Percentiles rank a stretch among this genome's conserved stretches.
Evolutionary conservation across 2,329 filamentous ascomycete genomes (phyloP).

Genomic region (Aciculosporium take): DNA sequence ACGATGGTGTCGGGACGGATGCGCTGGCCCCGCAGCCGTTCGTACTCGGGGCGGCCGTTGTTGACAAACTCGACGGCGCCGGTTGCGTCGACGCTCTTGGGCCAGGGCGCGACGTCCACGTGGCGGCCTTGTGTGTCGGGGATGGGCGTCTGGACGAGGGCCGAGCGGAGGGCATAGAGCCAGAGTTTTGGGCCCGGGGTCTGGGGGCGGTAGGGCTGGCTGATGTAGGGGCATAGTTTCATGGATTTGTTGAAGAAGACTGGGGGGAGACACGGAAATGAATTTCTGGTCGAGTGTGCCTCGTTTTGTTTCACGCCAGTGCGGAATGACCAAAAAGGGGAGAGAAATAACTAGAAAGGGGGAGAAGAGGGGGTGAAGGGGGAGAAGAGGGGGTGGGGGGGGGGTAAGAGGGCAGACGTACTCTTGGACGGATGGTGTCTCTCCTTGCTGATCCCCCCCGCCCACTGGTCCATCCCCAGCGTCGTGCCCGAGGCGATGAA

Average conservation of each 20-base stretch:
- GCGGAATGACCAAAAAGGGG: too few species aligned
- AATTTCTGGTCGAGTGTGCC: too few species aligned
- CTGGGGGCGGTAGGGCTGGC: slow-evolving; percentile 15
- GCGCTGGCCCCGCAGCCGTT: slow-evolving; percentile 14
- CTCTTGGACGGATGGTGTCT: slow-evolving; percentile 16
- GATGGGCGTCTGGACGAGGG: slow-evolving; percentile 21
- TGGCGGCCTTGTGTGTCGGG: slow-evolving; percentile 18
- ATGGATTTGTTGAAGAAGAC: slow-evolving; percentile 27
- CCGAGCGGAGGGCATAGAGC: slow-evolving; percentile 17
- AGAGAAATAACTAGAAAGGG: background rate
- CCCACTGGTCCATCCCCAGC: slow-evolving; percentile 27
- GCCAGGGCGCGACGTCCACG: slow-evolving; percentile 30
- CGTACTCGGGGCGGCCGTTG: slow-evolving; percentile 17
- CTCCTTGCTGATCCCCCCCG: slow-evolving; percentile 21
- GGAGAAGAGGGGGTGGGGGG: too few species aligned
- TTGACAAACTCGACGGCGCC: slow-evolving; percentile 22
- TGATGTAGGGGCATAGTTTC: slow-evolving; percentile 23
- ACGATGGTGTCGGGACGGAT: slow-evolving; percentile 28
- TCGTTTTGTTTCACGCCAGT: too few species aligned
- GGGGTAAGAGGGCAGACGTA: slow-evolving; percentile 3
- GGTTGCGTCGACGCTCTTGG: slow-evolving; percentile 16
- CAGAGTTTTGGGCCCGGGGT: slow-evolving; percentile 10
- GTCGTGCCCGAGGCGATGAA: slow-evolving; percentile 21
- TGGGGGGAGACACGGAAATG: slow-evolving; percentile 7
- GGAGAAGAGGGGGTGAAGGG: too few species aligned